These are phyloP conservation scores for Phytopythium oedochilum DNA, from an alignment of 352 stramenopile genomes.

Conservation along the genomic window DNA sequence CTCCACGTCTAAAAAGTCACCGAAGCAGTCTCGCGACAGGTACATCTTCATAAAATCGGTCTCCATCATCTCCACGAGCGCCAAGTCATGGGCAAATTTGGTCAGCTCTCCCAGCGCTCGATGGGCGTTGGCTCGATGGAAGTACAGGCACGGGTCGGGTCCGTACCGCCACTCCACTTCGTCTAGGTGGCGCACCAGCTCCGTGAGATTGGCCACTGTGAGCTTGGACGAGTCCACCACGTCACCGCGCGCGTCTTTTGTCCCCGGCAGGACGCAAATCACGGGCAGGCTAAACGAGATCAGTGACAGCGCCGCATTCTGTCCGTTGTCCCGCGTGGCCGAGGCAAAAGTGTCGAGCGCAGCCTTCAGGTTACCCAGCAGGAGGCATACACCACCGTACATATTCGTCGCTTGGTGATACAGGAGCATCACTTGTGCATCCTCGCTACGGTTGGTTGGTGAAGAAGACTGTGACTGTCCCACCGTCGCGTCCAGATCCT, in stretches of 20 bases:
- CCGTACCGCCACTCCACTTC: conserved; percentile 57
- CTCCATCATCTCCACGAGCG: conserved; percentile 42
- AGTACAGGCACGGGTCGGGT: conserved; percentile 49
- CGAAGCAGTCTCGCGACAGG: conserved; percentile 21
- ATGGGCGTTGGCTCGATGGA: conserved; percentile 48
- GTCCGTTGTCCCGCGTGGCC: conserved; percentile 13
- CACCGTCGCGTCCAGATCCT: not conserved
- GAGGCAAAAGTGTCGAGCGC: conserved; percentile 46
- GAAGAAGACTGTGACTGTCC: not conserved
- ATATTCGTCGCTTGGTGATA: conserved; percentile 41
- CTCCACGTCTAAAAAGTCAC: conserved; percentile 55
- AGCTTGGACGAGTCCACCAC: conserved; percentile 43
- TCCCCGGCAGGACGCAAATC: conserved; percentile 39
- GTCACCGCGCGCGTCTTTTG: conserved; percentile 28
- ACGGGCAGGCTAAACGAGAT: conserved; percentile 27
- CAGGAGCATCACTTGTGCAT: conserved; percentile 16
- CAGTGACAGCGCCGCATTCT: not conserved
- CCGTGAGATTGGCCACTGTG: conserved; percentile 32
- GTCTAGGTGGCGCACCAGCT: conserved; percentile 42
- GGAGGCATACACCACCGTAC: conserved; percentile 39
- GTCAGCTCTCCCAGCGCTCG: conserved; percentile 38
- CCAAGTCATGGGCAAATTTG: conserved; percentile 42
- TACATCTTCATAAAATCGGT: conserved; percentile 39
- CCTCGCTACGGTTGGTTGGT: not conserved
- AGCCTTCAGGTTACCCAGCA: conserved; percentile 42